Conservation (phyloP, 164 flowering plant genomes). For the Dillenia suffruticosa region DNA sequence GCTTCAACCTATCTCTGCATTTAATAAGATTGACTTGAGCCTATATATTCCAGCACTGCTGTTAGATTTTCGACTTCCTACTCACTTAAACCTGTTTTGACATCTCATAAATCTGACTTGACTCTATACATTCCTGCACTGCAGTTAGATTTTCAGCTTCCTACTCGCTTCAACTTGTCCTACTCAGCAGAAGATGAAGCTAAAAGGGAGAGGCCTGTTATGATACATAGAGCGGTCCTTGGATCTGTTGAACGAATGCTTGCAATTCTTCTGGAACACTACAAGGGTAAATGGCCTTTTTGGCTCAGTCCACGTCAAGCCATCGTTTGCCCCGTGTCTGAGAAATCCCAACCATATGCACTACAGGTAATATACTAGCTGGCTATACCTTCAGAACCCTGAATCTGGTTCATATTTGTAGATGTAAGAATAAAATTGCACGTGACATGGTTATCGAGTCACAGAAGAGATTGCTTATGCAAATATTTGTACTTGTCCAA, state of each 20-base stretch:
- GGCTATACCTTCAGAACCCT: neutral
- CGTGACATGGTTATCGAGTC: too few relatives aligned
- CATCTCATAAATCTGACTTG: too few relatives aligned
- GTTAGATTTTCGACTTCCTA: slow-evolving; percentile 96
- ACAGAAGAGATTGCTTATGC: too few relatives aligned
- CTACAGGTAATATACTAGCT: slow-evolving; percentile 34
- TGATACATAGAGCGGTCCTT: slow-evolving; percentile 94
- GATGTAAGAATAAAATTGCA: too few relatives aligned
- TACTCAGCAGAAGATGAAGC: slow-evolving; percentile 98
- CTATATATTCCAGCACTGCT: slow-evolving; percentile 24
- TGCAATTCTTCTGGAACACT: slow-evolving; percentile 95
- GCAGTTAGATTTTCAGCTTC: slow-evolving; percentile 98
- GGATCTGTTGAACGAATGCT: slow-evolving; percentile 99
- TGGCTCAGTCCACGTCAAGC: slow-evolving; percentile 99
- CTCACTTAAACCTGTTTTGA: slow-evolving; percentile 55
- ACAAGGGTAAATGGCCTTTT: slow-evolving; percentile 99
- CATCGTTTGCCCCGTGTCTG: slow-evolving; percentile 92
- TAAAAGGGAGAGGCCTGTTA: slow-evolving; percentile 86
- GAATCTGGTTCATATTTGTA: too few relatives aligned
- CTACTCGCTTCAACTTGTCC: slow-evolving; percentile 72
- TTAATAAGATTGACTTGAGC: too few relatives aligned
- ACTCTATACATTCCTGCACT: slow-evolving; percentile 1
- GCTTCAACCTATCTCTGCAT: slow-evolving; percentile 48
- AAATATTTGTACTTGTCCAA: too few relatives aligned
- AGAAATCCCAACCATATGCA: slow-evolving; percentile 81